phyloP scores from a whole-genome alignment of 176 grass and related monocot genomes.

The Juncus inflexus region DNA sequence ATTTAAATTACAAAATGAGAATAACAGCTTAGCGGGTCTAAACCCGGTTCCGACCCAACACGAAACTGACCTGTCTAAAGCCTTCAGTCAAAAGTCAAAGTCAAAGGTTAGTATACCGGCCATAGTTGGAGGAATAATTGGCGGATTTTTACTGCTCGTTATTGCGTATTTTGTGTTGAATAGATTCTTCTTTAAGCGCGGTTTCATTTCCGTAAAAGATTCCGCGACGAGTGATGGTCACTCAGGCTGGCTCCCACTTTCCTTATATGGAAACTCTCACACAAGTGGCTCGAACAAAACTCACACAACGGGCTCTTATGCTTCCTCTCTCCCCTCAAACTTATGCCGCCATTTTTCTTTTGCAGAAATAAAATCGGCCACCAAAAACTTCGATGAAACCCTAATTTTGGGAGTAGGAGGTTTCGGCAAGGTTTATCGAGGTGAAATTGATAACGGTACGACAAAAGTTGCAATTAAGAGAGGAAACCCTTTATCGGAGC shows the following conservation, averaged over 20 bases:
- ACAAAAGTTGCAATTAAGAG: conserved; percentile 92
- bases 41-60: conserved; percentile 38
- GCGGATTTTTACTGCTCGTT: conserved; percentile 41
- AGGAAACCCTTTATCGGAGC: conserved; percentile 84
- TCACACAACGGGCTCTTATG: conserved; percentile 64
- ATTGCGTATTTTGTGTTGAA: conserved; percentile 50
- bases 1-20: conserved; percentile 62
- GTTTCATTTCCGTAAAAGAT: conserved; percentile 45
- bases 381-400: conserved; percentile 79
- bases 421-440: conserved; percentile 83
- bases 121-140: conserved; percentile 61
- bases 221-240: conserved; percentile 59
- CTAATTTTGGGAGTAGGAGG: conserved; percentile 82
- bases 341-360: conserved; percentile 90
- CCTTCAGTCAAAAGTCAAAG: background rate
- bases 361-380: conserved; percentile 73
- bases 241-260: conserved; percentile 72
- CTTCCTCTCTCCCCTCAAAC: conserved; percentile 83
- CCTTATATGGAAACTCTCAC: conserved; percentile 76
- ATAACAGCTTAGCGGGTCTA: conserved; percentile 70
- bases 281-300: conserved; percentile 58
- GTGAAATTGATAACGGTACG: conserved; percentile 60
- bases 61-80: background rate
- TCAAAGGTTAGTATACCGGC: conserved; percentile 31
- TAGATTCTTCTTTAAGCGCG: conserved; percentile 32